Conservation (phyloP, 202 grass and related monocot genomes). For the Setaria viridis region DNA sequence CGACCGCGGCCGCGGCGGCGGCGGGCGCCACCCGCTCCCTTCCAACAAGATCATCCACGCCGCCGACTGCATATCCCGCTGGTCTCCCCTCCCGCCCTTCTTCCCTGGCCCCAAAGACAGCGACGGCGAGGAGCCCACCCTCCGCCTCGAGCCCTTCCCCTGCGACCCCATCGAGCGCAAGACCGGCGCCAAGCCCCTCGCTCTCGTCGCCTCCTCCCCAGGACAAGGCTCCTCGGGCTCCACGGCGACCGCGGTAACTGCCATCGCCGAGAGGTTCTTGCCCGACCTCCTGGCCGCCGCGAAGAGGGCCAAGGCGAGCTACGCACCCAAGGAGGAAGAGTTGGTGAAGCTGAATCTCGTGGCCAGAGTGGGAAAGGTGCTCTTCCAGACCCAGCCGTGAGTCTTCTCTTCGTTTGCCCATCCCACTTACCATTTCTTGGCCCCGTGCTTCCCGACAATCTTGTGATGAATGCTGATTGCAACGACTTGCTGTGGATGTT, state of each 20-base stretch:
- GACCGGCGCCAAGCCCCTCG: conserved; percentile 62
- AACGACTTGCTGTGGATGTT: not conserved
- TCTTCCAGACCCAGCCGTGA: conserved; percentile 63
- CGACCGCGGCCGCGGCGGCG: conserved; percentile 8
- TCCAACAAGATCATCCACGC: conserved; percentile 55
- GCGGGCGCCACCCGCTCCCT: not conserved
- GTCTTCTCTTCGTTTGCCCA: conserved; percentile 18
- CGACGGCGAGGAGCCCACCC: conserved; percentile 4
- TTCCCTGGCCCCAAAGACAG: not conserved
- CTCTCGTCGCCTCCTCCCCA: conserved; percentile 40
- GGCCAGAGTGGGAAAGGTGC: conserved; percentile 70
- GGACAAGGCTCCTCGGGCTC: not conserved
- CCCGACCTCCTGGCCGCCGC: conserved; percentile 52
- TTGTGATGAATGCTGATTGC: conserved; percentile 23
- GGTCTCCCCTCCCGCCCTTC: conserved; percentile 41
- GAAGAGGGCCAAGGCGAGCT: conserved; percentile 35
- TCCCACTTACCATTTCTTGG: conserved; percentile 16
- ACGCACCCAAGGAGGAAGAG: conserved; percentile 7
- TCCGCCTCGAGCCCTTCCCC: conserved; percentile 56
- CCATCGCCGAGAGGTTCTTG: conserved; percentile 55
- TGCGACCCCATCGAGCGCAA: conserved; percentile 54
- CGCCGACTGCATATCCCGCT: conserved; percentile 57
- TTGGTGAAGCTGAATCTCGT: conserved; percentile 57
- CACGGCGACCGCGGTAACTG: conserved; percentile 20
- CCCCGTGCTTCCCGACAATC: not conserved